A percentile compares a stretch with the other conserved stretches of the same genome.
These are phyloP conservation scores for Lizonia empirigonia DNA, from an alignment of 2,329 filamentous ascomycete species.

Conservation along the genomic window DNA sequence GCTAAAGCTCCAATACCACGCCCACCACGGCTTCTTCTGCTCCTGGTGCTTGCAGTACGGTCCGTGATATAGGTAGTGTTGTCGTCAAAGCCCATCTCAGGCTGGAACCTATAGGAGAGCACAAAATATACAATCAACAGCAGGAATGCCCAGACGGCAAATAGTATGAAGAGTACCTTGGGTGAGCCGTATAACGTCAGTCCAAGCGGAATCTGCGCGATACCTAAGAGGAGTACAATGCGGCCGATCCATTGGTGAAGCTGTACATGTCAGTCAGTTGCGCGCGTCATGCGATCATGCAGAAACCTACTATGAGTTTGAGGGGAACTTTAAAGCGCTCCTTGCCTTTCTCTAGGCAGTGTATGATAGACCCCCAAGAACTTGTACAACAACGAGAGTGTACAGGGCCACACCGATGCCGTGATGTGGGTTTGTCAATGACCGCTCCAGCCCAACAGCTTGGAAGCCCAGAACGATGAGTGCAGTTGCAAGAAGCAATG, in stretches of 20 bases:
- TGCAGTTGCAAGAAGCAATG: slow-evolving; percentile 70
- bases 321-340: slow-evolving; percentile 61
- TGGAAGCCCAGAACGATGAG: slow-evolving; percentile 78
- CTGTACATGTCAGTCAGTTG: slow-evolving; percentile 52
- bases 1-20: slow-evolving; percentile 55
- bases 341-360: slow-evolving; percentile 59
- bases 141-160: slow-evolving; percentile 75
- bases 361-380: slow-evolving; percentile 71
- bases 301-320: slow-evolving; percentile 59
- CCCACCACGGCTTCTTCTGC: slow-evolving; percentile 38
- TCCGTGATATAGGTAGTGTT: slow-evolving; percentile 65
- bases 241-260: slow-evolving; percentile 90
- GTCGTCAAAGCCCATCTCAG: slow-evolving; percentile 59
- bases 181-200: slow-evolving; percentile 93
- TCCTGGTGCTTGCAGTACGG: slow-evolving; percentile 52
- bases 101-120: slow-evolving; percentile 72
- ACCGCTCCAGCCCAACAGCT: slow-evolving; percentile 74
- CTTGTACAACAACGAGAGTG: slow-evolving; percentile 72
- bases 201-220: slow-evolving; percentile 86
- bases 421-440: slow-evolving; percentile 81
- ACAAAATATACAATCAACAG: slow-evolving; percentile 79
- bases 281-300: no score
- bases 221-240: slow-evolving; percentile 76
- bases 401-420: slow-evolving; percentile 83
- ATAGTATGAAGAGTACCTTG: slow-evolving; percentile 82